Evolutionary conservation across 1,284 basidiomycete genomes (phyloP).

Genomic region (Ceratobasidium papillatum): DNA sequence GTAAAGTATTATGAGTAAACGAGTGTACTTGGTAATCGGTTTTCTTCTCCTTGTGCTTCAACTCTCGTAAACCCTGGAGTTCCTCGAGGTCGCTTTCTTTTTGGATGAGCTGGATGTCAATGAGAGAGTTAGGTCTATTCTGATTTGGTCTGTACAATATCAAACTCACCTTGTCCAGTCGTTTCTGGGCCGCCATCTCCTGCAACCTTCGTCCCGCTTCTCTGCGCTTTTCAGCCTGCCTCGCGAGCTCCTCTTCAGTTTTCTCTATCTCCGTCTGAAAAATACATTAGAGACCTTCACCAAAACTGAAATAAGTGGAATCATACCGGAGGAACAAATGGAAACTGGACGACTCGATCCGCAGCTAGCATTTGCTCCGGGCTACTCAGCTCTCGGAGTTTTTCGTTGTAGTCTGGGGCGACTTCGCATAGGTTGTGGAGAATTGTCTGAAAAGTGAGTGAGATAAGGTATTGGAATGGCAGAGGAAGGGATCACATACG

Average conservation of each 20-base stretch:
- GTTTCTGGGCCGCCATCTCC: constrained; percentile 88
- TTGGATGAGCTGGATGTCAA: constrained; percentile 65
- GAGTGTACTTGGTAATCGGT: constrained; percentile 73
- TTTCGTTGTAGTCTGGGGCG: constrained; percentile 77
- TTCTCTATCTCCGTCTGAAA: constrained; percentile 76
- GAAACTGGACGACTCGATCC: constrained; percentile 86
- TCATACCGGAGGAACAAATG: constrained; percentile 69
- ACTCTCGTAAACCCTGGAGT: constrained; percentile 72
- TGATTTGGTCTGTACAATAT: neutral
- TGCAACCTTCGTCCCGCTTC: constrained; percentile 90
- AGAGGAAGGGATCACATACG: constrained; percentile 55
- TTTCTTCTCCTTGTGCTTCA: constrained; percentile 71
- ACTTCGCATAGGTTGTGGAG: constrained; percentile 88
- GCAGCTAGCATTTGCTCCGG: constrained; percentile 70
- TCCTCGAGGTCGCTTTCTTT: constrained; percentile 86
- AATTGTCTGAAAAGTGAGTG: constrained; percentile 72
- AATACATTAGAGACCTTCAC: neutral
- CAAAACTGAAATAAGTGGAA: neutral
- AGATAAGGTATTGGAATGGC: constrained; percentile 46
- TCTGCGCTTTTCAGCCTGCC: constrained; percentile 78
- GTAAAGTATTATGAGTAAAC: constrained; percentile 46
- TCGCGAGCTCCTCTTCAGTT: constrained; percentile 87
- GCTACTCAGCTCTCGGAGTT: constrained; percentile 70
- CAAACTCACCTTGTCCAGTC: constrained; percentile 80
- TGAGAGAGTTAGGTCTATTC: neutral